phyloP scores from a whole-genome alignment of 139 green algal genomes.

The Edaphochlamys debaryana region DNA sequence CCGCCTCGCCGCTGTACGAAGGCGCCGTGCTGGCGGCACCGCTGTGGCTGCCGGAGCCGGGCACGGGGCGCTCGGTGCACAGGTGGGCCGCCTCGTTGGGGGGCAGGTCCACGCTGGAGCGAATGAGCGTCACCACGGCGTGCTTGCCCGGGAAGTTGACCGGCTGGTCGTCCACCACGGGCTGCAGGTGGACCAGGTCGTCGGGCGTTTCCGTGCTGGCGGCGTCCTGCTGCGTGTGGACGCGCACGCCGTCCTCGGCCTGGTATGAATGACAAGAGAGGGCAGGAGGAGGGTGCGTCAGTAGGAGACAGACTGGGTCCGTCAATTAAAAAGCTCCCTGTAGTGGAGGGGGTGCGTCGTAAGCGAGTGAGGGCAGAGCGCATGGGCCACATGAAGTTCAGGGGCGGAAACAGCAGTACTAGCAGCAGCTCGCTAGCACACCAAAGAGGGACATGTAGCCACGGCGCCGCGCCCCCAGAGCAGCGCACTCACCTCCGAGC shows the following conservation, averaged over 20 bases:
- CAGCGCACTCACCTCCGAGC: background rate
- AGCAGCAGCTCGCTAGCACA: no score
- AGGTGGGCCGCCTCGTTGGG: slow-evolving; percentile 34
- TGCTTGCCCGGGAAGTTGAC: background rate
- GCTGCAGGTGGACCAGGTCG: background rate
- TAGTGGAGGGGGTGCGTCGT: no score
- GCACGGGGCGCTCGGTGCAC: no score
- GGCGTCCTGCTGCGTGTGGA: background rate
- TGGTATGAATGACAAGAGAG: no score
- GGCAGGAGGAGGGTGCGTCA: no score
- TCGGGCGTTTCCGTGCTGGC: background rate
- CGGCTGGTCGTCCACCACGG: slow-evolving; percentile 23
- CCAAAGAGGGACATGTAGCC: no score
- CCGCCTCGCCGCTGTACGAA: background rate
- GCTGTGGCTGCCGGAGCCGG: background rate
- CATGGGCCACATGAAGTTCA: no score
- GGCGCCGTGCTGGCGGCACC: background rate
- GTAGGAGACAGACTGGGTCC: no score
- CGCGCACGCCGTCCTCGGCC: background rate
- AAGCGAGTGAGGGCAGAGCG: no score
- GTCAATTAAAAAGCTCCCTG: no score
- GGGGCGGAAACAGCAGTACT: no score
- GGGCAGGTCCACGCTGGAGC: slow-evolving; percentile 33
- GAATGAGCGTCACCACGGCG: slow-evolving; percentile 34
- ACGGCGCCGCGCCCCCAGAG: no score